Conservation (phyloP, 495 filamentous ascomycete genomes). For the Podospora anserina region DNA sequence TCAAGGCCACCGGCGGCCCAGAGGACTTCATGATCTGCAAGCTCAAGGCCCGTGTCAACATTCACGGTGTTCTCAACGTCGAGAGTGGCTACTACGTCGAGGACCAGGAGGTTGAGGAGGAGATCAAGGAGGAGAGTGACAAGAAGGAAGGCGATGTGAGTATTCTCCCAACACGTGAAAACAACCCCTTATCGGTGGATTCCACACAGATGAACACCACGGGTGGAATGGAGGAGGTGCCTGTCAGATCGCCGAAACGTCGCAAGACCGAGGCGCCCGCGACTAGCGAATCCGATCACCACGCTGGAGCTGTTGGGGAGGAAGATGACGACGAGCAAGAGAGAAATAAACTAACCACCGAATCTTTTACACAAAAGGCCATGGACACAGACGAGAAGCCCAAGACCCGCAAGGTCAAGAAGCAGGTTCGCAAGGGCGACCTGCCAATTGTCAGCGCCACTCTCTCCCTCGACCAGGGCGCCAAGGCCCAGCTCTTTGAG, state of each 20-base stretch:
- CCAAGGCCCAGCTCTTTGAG: constrained; percentile 67
- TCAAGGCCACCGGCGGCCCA: constrained; percentile 72
- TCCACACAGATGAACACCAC: constrained; percentile 4
- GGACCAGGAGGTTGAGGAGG: constrained; percentile 96
- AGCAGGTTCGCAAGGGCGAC: constrained; percentile 97
- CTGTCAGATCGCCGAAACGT: constrained; percentile 27
- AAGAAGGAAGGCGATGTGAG: constrained; percentile 74
- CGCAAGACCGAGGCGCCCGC: constrained; percentile 27
- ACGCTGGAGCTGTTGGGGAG: constrained; percentile 1
- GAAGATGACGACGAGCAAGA: background rate
- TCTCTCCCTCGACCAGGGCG: constrained; percentile 64
- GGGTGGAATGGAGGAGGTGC: constrained; percentile 11
- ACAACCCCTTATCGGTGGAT: constrained; percentile 5
- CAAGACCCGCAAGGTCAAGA: constrained; percentile 98
- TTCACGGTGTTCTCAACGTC: constrained; percentile 94
- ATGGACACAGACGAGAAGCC: constrained; percentile 90
- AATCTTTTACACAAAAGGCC: constrained; percentile 53
- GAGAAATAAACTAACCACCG: constrained; percentile 22
- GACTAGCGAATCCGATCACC: constrained; percentile 14
- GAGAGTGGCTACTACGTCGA: constrained; percentile 98
- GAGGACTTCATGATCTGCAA: constrained; percentile 99
- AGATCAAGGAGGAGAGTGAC: constrained; percentile 66
- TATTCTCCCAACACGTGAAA: constrained; percentile 29
- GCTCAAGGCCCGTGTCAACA: constrained; percentile 95
- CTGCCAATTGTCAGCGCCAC: constrained; percentile 83